These are phyloP conservation scores for Colletotrichum ledebouriae DNA, from an alignment of 2,329 filamentous ascomycete genomes.

Conservation along the genomic window DNA sequence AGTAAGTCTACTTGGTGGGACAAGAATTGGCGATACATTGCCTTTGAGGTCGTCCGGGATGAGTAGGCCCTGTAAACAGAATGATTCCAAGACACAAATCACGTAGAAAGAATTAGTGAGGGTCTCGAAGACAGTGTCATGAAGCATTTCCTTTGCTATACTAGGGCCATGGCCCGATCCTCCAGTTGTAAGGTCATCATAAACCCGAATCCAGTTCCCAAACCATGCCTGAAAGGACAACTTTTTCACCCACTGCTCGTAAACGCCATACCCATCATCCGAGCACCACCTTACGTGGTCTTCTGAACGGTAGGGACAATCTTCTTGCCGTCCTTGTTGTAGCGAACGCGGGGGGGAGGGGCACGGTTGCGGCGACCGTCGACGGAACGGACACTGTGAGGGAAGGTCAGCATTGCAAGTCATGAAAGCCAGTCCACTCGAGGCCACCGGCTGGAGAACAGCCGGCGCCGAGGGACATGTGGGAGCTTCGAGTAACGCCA, in stretches of 20 bases:
- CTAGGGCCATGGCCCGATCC: constrained; percentile 41
- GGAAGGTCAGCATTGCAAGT: constrained; percentile 55
- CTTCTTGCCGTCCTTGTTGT: constrained; percentile 99
- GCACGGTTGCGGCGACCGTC: constrained; percentile 99
- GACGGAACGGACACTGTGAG: constrained; percentile 89
- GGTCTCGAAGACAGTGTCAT: constrained; percentile 34
- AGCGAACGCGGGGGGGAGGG: constrained; percentile 95
- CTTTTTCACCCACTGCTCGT: constrained; percentile 42
- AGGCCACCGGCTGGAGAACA: not conserved
- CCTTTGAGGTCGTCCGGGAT: constrained; percentile 11
- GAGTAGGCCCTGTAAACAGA: not conserved
- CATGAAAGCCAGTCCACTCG: constrained; percentile 36
- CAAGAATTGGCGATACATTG: constrained; percentile 3
- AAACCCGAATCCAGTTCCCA: constrained; percentile 41
- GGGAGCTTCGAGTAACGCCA: constrained; percentile 61
- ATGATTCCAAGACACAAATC: not conserved
- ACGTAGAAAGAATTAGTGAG: not conserved
- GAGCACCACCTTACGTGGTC: constrained; percentile 53
- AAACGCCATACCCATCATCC: constrained; percentile 16
- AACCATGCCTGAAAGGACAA: constrained; percentile 43
- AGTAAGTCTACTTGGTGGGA: constrained; percentile 20
- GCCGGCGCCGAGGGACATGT: not conserved
- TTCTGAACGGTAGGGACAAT: constrained; percentile 86
- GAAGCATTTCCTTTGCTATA: constrained; percentile 42
- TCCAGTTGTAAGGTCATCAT: constrained; percentile 35